Evolutionary conservation across 495 filamentous ascomycete species (phyloP).

Genomic region (Alectoria sarmentosa): DNA sequence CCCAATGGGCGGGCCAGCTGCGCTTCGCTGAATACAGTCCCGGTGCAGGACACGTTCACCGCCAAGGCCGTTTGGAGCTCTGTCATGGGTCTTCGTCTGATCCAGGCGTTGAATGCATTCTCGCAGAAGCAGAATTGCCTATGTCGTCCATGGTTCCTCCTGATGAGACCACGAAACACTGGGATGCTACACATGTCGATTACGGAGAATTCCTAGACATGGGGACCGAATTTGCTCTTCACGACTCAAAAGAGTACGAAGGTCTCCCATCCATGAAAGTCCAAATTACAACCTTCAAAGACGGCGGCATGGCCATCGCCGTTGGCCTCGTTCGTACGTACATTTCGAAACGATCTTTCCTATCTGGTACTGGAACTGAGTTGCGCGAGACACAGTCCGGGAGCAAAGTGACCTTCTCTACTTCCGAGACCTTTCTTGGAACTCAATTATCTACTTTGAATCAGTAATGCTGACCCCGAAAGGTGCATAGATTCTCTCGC

Average conservation of each 20-base stretch:
- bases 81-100: not conserved
- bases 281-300: slow-evolving; percentile 36
- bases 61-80: slow-evolving; percentile 2
- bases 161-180: not conserved
- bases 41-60: slow-evolving; percentile 7
- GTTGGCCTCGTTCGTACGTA: slow-evolving; percentile 38
- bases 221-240: not conserved
- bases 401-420: too few relatives aligned
- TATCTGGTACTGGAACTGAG: too few relatives aligned
- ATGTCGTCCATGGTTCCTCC: not conserved
- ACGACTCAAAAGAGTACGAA: slow-evolving; percentile 19
- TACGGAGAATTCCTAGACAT: not conserved
- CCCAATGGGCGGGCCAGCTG: slow-evolving; percentile 32
- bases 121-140: not conserved
- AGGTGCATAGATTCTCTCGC: slow-evolving; percentile 44
- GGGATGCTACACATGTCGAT: not conserved
- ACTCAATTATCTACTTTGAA: too few relatives aligned
- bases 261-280: slow-evolving; percentile 33
- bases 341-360: too few relatives aligned
- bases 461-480: too few relatives aligned
- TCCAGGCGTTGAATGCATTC: slow-evolving; percentile 3
- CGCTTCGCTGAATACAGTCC: slow-evolving; percentile 21
- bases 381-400: too few relatives aligned
- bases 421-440: too few relatives aligned
- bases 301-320: slow-evolving; percentile 38